Base-by-base conservation (phyloP, 768 basidiomycete genomes). In the Mycena capillaripes region DNA sequence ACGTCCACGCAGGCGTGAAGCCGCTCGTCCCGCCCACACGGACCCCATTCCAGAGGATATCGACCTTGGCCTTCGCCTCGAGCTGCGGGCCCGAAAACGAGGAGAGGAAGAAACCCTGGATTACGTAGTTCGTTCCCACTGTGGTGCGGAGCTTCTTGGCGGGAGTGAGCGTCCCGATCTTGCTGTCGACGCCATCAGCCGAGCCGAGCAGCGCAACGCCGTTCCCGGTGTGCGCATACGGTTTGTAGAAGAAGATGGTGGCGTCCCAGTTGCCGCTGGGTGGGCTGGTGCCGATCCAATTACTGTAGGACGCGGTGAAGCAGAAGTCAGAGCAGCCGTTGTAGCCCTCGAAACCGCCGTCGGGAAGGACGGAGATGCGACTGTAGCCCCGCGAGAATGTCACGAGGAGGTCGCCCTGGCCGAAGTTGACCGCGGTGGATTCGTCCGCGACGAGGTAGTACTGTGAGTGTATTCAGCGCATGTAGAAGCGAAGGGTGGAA, bases 401-500 rank as follows among this genome's bases (percentile, higher is more conserved):
- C n/a, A n/a, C n/a, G n/a, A n/a, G n/a, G n/a, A n/a, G n/a, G n/a
- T n/a, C n/a, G n/a, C n/a, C n/a, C n/a, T n/a, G n/a, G n/a, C n/a
- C n/a, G n/a, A n/a, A n/a, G n/a, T n/a, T n/a, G n/a, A n/a, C n/a
- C n/a, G n/a, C n/a, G n/a, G n/a, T n/a, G 44, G 84, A 84, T 29
- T 71, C 81, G 73, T 87, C 85, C 0, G 87, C 78, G 14, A 81
- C 76, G 66, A 85, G 76, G 76, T 80, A 86, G 79, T 87, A 88
- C 46, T 48, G 23, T 48, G 46, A 48, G 8, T 48, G 46, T 48
- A 48, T 48, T 48, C 46, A 25, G 23, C 3, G n/a, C 23, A 48
- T 8, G n/a, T 23, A 48, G 46, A 21, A 48, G 3, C 4, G 46
- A 23, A 42, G 11, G 36, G 42, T n/a, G n/a, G n/a, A n/a, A n/a